These are phyloP conservation scores for Bremia lactucae DNA, from an alignment of 352 stramenopile genomes.

Conservation along the genomic window DNA sequence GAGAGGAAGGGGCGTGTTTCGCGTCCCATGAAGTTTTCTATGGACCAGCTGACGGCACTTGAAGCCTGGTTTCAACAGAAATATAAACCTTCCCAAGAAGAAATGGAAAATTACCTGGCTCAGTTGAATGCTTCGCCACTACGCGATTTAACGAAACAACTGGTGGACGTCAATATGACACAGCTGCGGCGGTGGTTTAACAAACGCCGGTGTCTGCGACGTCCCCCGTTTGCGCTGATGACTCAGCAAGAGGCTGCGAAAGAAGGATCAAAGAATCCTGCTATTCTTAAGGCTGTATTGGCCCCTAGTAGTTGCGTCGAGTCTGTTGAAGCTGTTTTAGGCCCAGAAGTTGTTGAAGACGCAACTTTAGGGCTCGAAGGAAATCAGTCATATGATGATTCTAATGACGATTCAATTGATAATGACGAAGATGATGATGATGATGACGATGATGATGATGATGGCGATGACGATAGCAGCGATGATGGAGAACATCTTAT, in stretches of 20 bases:
- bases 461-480: constrained; percentile 23
- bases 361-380: constrained; percentile 21
- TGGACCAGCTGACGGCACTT: constrained; percentile 68
- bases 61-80: constrained; percentile 82
- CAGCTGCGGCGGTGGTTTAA: constrained; percentile 81
- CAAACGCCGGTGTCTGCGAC: constrained; percentile 72
- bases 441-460: constrained; percentile 25
- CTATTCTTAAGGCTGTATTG: constrained; percentile 23
- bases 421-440: constrained; percentile 37
- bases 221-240: constrained; percentile 76
- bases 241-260: constrained; percentile 55
- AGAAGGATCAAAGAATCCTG: constrained; percentile 39
- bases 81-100: constrained; percentile 70
- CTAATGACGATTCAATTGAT: constrained; percentile 37
- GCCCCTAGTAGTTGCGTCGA: constrained; percentile 14
- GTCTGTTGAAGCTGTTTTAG: constrained; percentile 17
- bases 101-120: constrained; percentile 70
- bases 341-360: constrained; percentile 18
- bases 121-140: constrained; percentile 60
- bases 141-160: constrained; percentile 59
- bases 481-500: constrained; percentile 28
- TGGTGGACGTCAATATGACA: constrained; percentile 79
- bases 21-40: constrained; percentile 81
- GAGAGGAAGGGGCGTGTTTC: constrained; percentile 60
- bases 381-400: constrained; percentile 33